Evolutionary conservation across 2,329 filamentous ascomycete genomes (phyloP), one percentile per base, ranked within the genome.

Genomic region (Pseudogymnoascus sp.): DNA sequence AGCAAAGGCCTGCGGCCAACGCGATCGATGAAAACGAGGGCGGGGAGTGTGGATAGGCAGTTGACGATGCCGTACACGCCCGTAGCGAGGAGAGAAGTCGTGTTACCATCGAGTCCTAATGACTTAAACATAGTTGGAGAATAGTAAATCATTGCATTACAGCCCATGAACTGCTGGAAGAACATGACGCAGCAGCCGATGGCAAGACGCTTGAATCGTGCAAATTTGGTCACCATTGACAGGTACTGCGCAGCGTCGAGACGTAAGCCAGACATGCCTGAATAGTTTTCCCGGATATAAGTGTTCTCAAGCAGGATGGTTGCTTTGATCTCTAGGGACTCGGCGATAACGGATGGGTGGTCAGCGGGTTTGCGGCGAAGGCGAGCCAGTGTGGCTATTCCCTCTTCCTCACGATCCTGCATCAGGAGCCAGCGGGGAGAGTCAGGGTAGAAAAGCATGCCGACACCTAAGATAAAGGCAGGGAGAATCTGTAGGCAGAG

Each of bases 381-480:
- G 51, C 72, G 76, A 1, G 81, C 78, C 1, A 86, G 76, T 0
- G 79, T 79, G 10, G 70, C 66, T 17, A 78, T 75, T 0, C 79
- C 81, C 68, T 86, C 82, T 0, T 78, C 75, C 63, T 85, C 81
- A 12, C 81, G 79, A 62, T 77, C 77, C 68, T 83, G 79, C 68
- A 83, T 78, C 17, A 82, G 74, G 17, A 86, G 76, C 81, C 81
- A 85, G 65, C 83, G 75, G 1, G 83, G 83, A 0, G 77, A 80
- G 72, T 82, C 83, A 0, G 83, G 84, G 79, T 84, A 82, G 72
- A 83, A 83, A 17, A 83, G 62, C 76, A 85, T 84, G 29, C 83
- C 82, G n/a, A 77, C 69, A 6, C 77, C 78, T 5, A 86, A 75
- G 12, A 83, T 67, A n/a, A 83, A 68, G 1, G 81, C 82, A 2